A percentile compares a stretch with the other conserved stretches of the same genome.
These are phyloP conservation scores for Eremothecium coryli DNA, from an alignment of 1,139 yeast species.

Conservation along the genomic window DNA sequence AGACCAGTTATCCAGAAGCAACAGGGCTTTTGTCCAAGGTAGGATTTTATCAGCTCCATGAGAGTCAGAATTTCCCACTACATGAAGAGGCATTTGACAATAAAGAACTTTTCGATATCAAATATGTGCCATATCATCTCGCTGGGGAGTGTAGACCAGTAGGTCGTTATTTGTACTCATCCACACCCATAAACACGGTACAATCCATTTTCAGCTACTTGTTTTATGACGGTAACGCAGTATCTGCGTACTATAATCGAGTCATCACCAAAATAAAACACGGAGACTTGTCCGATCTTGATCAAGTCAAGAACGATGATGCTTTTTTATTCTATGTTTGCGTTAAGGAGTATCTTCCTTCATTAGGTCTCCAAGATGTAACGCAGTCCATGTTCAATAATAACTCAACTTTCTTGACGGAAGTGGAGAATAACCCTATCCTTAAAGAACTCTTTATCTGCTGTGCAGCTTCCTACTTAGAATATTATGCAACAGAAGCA, in stretches of 20 bases:
- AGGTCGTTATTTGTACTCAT: not conserved
- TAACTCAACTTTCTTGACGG: conserved; percentile 32
- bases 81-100: not conserved
- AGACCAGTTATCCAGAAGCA: not conserved
- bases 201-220: conserved; percentile 8
- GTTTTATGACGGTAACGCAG: conserved; percentile 8
- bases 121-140: conserved; percentile 10
- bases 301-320: conserved; percentile 17
- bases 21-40: not conserved
- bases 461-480: conserved; percentile 34
- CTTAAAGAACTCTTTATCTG: conserved; percentile 33
- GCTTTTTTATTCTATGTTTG: conserved; percentile 31
- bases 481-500: conserved; percentile 23
- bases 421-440: conserved; percentile 25
- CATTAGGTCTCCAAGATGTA: conserved; percentile 37
- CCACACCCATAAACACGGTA: not conserved
- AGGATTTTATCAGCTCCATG: not conserved
- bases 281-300: conserved; percentile 8
- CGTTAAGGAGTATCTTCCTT: conserved; percentile 32
- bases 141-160: conserved; percentile 5
- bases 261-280: conserved; percentile 8
- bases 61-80: too few relatives aligned
- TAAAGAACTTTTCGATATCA: conserved; percentile 10
- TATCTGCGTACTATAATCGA: conserved; percentile 10
- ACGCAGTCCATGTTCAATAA: conserved; percentile 36